Evolutionary conservation across 345 rosid genomes (phyloP).

Genomic region (Populus davidiana): DNA sequence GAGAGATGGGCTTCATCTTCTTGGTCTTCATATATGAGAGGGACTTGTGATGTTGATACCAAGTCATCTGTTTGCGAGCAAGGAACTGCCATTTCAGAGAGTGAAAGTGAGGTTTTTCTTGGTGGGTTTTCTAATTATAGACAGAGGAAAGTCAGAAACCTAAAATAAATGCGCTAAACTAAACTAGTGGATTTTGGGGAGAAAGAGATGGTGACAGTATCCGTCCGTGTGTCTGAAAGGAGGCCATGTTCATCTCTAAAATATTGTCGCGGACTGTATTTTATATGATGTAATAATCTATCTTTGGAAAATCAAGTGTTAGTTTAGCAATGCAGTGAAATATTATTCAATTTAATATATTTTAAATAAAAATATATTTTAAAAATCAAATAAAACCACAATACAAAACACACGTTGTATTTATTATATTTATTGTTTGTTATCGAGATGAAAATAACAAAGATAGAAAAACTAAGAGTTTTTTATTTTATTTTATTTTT

Average conservation of each 20-base stretch:
- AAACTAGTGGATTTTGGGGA: neutral
- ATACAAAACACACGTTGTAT: too few relatives aligned
- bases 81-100: neutral
- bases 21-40: neutral
- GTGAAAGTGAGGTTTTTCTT: neutral
- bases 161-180: neutral
- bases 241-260: neutral
- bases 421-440: too few relatives aligned
- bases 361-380: too few relatives aligned
- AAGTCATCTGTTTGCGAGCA: neutral
- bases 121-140: neutral
- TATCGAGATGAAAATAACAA: too few relatives aligned
- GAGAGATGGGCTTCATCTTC: constrained; percentile 19
- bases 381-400: too few relatives aligned
- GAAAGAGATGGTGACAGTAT: neutral
- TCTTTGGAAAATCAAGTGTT: too few relatives aligned
- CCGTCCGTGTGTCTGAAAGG: neutral
- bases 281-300: too few relatives aligned
- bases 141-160: neutral
- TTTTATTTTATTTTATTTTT: too few relatives aligned
- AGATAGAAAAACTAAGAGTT: too few relatives aligned
- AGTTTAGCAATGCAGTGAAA: too few relatives aligned
- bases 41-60: neutral
- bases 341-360: too few relatives aligned
- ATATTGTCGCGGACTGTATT: too few relatives aligned